A percentile compares a stretch with the other conserved stretches of the same genome.
Evolutionary conservation across 441 rosid genomes (phyloP).

Genomic region (Adansonia grandidieri): DNA sequence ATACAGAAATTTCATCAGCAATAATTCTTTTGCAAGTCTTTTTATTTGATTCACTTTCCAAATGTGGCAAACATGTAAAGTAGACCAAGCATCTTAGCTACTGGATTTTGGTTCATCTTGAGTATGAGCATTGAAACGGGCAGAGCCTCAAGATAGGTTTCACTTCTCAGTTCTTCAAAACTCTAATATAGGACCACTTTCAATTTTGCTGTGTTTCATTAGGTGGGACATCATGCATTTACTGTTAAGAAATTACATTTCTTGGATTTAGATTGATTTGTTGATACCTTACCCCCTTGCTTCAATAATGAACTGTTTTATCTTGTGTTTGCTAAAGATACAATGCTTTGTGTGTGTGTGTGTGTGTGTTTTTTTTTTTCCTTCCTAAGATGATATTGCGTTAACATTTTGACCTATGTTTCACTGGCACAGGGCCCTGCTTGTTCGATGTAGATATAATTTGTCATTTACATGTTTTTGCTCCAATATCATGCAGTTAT

Average conservation of each 20-base stretch:
- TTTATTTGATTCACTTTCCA: neutral
- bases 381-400: neutral
- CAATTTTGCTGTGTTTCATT: neutral
- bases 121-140: neutral
- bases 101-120: neutral
- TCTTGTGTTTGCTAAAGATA: constrained; percentile 1
- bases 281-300: neutral
- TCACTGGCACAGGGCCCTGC: constrained; percentile 9
- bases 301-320: neutral
- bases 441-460: neutral
- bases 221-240: neutral
- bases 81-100: constrained; percentile 4
- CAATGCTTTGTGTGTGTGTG: neutral
- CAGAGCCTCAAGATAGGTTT: neutral
- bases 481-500: neutral
- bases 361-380: neutral
- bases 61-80: neutral
- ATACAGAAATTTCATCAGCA: neutral
- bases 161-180: constrained; percentile 3
- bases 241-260: neutral
- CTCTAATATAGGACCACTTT: neutral
- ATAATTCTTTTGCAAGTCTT: constrained; percentile 11
- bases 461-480: neutral
- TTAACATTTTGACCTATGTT: neutral
- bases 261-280: neutral